Percentiles rank a stretch among this genome's conserved stretches.
These are phyloP conservation scores for Ganoderma lucidum DNA, from an alignment of 1,284 basidiomycete genomes.

Conservation along the genomic window DNA sequence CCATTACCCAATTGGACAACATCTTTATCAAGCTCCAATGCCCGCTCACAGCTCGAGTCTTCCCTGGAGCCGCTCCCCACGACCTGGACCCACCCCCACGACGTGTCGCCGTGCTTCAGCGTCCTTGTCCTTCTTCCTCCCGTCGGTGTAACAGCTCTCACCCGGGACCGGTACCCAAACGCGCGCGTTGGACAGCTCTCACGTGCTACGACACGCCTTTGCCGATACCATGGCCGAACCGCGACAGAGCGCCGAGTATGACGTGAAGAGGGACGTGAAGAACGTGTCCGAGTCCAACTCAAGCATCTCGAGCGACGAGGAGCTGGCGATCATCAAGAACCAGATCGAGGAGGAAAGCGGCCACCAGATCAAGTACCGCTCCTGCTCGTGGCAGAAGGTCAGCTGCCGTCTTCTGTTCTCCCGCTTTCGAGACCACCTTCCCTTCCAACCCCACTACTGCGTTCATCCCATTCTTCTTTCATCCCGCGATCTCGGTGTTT, in stretches of 20 bases:
- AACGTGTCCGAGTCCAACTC: neutral
- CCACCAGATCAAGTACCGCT: conserved; percentile 51
- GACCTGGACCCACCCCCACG: neutral
- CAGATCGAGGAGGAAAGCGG: conserved; percentile 47
- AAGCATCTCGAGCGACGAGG: conserved; percentile 1
- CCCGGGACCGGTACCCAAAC: neutral
- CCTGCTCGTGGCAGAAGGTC: conserved; percentile 60
- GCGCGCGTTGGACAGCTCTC: neutral
- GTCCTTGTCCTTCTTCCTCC: neutral
- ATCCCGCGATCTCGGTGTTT: neutral
- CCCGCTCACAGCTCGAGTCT: neutral
- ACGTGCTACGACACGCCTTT: neutral
- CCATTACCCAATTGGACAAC: neutral
- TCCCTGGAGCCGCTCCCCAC: conserved; percentile 4
- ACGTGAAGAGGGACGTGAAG: conserved; percentile 2
- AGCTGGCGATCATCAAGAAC: neutral
- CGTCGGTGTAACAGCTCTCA: neutral
- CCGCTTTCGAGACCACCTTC: neutral
- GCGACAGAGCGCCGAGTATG: neutral
- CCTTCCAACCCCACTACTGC: neutral
- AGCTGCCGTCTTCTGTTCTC: conserved; percentile 15
- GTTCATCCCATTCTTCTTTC: conserved; percentile 1
- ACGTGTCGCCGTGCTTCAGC: neutral
- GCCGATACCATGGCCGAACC: neutral
- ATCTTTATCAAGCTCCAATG: conserved; percentile 4